Base-by-base conservation (phyloP, 1,139 yeast species). In the Pichiaceae sp. region DNA sequence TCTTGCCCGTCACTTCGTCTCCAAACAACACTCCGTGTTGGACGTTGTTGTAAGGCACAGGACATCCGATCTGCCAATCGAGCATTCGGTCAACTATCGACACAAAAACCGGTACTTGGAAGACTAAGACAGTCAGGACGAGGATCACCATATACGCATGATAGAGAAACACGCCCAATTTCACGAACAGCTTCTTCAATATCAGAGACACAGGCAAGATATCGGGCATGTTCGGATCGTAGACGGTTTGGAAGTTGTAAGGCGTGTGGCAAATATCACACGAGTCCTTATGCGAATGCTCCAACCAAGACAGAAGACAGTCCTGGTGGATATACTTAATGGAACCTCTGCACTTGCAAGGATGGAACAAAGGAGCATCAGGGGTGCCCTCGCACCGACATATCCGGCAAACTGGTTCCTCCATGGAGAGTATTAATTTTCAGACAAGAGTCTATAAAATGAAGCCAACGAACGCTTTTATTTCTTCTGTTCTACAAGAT, bases 291-390 rank as follows among this genome's bases (percentile, higher is more conserved):
- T 74, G 69, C 33, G 83, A 75, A 47, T 78, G 75, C 40, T 68
- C 69, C 29, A 91, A 68, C 99, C 99, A 91, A 53, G 86, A 95
- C 50, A 79, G 65, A 34, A 91, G 63, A 61, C 98, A 91, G 35
- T 81, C 93, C 57, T 91, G 95, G 59, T 91, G 99, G 39, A 91
- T 85, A 53, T 78, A 87, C 56, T 83, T 83, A 54, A 91, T 93
- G 21, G 95, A 82, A 2, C 99, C 99, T 42, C 87, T 72, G 59
- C 98, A 91, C 52, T 75, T 79, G 60, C 99, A 91, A 1, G 99
- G 98, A 59, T 85, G 91, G 45, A 74, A 81, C 36, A 91, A 64
- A 3, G 96, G 96, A 46, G 85, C 91, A 1, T 71, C 74, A 0
- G 62, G 63, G 0, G 93, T 74, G n/a, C 76, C 91, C 51, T 86